Base-by-base conservation (phyloP, 1,139 yeast genomes). In the Geotrichum fermentans region DNA sequence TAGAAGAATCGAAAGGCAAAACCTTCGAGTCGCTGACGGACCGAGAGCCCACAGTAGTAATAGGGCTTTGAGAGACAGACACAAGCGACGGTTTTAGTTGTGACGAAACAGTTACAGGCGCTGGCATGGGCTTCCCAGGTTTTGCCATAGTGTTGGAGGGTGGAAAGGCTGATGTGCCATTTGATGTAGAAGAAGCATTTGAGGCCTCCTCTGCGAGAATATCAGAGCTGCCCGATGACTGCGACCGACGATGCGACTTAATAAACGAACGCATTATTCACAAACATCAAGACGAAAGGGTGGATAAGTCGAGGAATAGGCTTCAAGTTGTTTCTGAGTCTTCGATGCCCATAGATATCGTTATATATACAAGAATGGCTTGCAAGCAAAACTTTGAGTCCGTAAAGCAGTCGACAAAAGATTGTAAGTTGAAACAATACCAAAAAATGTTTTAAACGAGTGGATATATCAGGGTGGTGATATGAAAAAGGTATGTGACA, bases 221-320 rank as follows among this genome's bases (percentile, higher is more conserved):
- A 4, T 44, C 43, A 3, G 35, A 13, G 41, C 35, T 39, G 3
- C 56, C 58, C 8, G 55, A 52, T 2, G 58, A 54, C 34, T 44
- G 39, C n/a, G 57, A 45, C 35, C 56, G 45, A 13, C 60, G 51
- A 40, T 58, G 61, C 7, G 54, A 50, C 42, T 57, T 58, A 30
- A 58, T 49, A 45, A 59, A 58, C 20, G 62, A 58, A 26, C 56
- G 55, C 62, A 59, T 59, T 24, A 6, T 16, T 33, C 17, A 16
- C n/a, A 21, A 22, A 26, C 7, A 24, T 13, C 20, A 43, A 20
- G 42, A 41, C 2, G 46, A 38, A 1, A 46, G 22, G 11, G 32
- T 5, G 32, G 11, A 13, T 28, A 28, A 28, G 32, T 11, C 32
- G n/a, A 28, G n/a, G n/a, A n/a, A n/a, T n/a, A n/a, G n/a, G n/a